Base-by-base conservation (phyloP, 2,329 filamentous ascomycete species). In the Colletotrichum godetiae region DNA sequence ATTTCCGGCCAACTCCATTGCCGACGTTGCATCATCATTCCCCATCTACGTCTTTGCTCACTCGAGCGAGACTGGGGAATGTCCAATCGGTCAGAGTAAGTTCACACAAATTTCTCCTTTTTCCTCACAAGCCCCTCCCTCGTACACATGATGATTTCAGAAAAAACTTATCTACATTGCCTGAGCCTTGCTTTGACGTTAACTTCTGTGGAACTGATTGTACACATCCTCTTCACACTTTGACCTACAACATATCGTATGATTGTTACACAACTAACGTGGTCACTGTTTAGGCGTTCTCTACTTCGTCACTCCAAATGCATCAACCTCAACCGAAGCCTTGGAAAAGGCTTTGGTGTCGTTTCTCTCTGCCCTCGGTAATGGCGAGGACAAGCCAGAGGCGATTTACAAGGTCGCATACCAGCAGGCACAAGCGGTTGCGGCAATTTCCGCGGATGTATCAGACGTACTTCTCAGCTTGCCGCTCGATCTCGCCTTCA, bases 151-250 rank as follows among this genome's bases (percentile, higher is more conserved):
- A 98, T 98, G 95, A 98, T 88, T 84, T 84, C 85, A 89, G 73
- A 85, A 83, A 85, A 97, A 94, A 95, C 95, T 98, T 98, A 98
- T 98, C 96, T 98, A 98, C 96, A 98, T 98, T 98, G 95, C 94
- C 96, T 95, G 96, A 97, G 93, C 86, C 52, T 83, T 89, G 86
- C 86, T 80, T 93, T 97, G 95, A 97, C 92, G 95, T 97, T 89
- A 89, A 88, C 82, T 88, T 88, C 90, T 91, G 95, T 92, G 96
- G 94, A 92, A 86, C 95, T 97, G 95, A 97, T 91, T 49, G 85
- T 86, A 85, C 84, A 80, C 76, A 69, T 57, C 35, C 79, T 76
- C 76, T 68, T 37, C 75, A 67, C 75, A 86, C 78, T 60, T 57
- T 53, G 46, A 15, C 27, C 49, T 15, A 1, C 31, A 29, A 61